Percentiles rank a stretch among this genome's conserved stretches.
Conservation (phyloP, 441 rosid genomes). For the Theobroma grandiflorum region DNA sequence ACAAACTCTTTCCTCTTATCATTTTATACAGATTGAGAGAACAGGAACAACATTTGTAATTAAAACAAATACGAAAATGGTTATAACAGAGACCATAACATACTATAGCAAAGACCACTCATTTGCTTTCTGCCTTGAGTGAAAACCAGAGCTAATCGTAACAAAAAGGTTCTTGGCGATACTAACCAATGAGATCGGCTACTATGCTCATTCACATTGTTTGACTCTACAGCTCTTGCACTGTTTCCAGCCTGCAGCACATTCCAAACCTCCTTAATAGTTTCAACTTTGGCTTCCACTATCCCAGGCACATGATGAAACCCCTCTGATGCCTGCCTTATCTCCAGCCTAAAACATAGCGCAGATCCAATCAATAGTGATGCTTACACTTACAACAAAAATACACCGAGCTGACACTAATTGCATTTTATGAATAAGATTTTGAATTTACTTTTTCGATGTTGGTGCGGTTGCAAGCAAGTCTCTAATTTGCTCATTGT, state of each 20-base stretch:
- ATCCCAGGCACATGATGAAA: constrained; percentile 86
- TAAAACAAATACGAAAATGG: not conserved
- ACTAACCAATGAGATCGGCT: constrained; percentile 93
- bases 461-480: constrained; percentile 75
- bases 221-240: constrained; percentile 91
- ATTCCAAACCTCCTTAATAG: constrained; percentile 76
- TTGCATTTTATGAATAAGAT: not conserved
- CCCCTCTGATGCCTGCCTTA: constrained; percentile 85
- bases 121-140: not conserved
- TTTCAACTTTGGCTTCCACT: constrained; percentile 81
- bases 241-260: constrained; percentile 86
- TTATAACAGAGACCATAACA: not conserved
- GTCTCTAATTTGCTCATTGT: constrained; percentile 94
- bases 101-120: not conserved
- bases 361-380: not conserved
- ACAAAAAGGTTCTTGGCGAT: not conserved
- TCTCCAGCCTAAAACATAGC: constrained; percentile 28
- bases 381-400: not conserved
- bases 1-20: not conserved
- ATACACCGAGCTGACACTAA: not conserved
- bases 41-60: no score
- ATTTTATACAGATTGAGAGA: not conserved
- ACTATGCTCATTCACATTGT: constrained; percentile 91
- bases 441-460: constrained; percentile 24
- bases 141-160: constrained; percentile 9